phyloP scores from a whole-genome alignment of 495 filamentous ascomycete genomes.

The Cenococcum geophilum region DNA sequence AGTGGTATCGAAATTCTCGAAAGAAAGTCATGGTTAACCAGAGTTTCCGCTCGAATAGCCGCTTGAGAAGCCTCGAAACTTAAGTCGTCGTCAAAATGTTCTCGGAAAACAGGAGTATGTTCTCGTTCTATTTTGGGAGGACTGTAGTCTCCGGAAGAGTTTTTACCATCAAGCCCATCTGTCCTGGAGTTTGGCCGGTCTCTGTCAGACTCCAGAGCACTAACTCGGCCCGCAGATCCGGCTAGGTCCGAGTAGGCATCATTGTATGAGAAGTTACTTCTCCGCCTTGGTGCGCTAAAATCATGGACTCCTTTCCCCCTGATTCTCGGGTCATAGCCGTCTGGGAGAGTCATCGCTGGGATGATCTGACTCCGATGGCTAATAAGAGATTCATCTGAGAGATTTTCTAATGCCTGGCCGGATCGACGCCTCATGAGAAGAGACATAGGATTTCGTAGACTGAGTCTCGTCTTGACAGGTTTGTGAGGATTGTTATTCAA shows the following conservation, averaged over 20 bases:
- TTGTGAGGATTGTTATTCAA: slow-evolving; percentile 19
- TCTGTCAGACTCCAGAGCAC: slow-evolving; percentile 13
- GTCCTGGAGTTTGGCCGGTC: not conserved
- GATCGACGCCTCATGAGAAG: slow-evolving; percentile 55
- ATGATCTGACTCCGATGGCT: slow-evolving; percentile 33
- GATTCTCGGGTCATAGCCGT: slow-evolving; percentile 79
- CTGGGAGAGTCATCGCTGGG: slow-evolving; percentile 50
- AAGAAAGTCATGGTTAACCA: slow-evolving; percentile 35
- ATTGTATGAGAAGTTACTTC: slow-evolving; percentile 47
- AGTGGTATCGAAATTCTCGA: slow-evolving; percentile 26
- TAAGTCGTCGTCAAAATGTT: slow-evolving; percentile 60
- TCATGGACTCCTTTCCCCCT: slow-evolving; percentile 81
- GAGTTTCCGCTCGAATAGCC: slow-evolving; percentile 32
- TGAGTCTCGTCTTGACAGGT: slow-evolving; percentile 54
- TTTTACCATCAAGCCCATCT: not conserved
- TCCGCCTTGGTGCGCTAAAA: slow-evolving; percentile 76
- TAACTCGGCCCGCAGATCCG: slow-evolving; percentile 1
- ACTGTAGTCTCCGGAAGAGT: slow-evolving; percentile 33
- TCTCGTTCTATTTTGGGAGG: slow-evolving; percentile 31
- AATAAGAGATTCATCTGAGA: slow-evolving; percentile 33
- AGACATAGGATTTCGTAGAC: slow-evolving; percentile 63
- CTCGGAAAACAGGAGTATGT: slow-evolving; percentile 60
- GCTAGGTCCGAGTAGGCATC: slow-evolving; percentile 26
- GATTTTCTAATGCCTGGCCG: slow-evolving; percentile 36
- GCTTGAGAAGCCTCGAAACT: slow-evolving; percentile 22